Conservation (phyloP, 2,329 filamentous ascomycete species). For the Mycosphaerella sp. region DNA sequence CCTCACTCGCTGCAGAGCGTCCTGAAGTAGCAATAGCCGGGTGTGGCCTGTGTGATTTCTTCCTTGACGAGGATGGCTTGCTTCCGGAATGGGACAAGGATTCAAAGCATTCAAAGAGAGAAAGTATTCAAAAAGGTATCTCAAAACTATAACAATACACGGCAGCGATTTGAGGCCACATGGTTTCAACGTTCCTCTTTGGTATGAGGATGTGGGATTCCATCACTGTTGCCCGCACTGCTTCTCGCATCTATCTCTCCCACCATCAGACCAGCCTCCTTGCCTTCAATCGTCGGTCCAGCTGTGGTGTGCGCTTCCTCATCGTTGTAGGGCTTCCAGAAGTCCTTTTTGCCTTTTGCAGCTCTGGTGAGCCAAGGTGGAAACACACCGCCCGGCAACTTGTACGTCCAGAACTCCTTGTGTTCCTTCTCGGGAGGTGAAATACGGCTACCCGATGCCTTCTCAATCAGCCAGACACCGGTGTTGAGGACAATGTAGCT, state of each 20-base stretch:
- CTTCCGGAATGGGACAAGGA: too few species aligned
- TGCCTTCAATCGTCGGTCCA: slow-evolving; percentile 4
- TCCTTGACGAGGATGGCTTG: too few species aligned
- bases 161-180: neutral
- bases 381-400: slow-evolving; percentile 65
- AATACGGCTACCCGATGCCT: slow-evolving; percentile 60
- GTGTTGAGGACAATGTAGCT: slow-evolving; percentile 72
- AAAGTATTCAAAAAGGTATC: too few species aligned
- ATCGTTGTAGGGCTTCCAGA: slow-evolving; percentile 51
- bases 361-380: slow-evolving; percentile 67
- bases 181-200: neutral
- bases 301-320: slow-evolving; percentile 7
- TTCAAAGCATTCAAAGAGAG: too few species aligned
- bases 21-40: too few species aligned
- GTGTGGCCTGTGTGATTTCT: too few species aligned
- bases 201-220: neutral
- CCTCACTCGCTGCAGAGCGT: too few species aligned
- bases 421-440: slow-evolving; percentile 67
- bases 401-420: slow-evolving; percentile 76
- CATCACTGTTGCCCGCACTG: slow-evolving; percentile 1
- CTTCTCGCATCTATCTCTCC: slow-evolving; percentile 2
- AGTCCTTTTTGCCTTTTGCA: slow-evolving; percentile 61
- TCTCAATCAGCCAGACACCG: slow-evolving; percentile 61
- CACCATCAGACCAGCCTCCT: neutral
- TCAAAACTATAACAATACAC: neutral